Evolutionary conservation across 805 yeast species (phyloP).

Genomic region (Candida methanosorbosa): DNA sequence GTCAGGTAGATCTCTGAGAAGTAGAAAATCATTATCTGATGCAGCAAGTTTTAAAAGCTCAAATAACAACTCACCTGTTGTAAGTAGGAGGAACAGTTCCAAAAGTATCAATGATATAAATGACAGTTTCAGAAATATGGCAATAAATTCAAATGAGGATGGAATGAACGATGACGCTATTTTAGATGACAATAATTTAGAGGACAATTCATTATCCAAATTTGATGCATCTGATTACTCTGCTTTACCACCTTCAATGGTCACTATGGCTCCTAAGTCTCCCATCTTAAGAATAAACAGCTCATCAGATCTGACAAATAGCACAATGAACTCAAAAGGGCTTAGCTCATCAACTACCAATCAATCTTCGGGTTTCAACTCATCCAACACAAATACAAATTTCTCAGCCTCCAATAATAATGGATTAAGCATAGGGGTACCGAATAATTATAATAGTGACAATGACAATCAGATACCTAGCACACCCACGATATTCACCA

Average conservation of each 20-base stretch:
- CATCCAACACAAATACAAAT: too few species aligned
- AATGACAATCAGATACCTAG: too few species aligned
- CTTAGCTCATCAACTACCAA: neutral
- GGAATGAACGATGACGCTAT: conserved; percentile 1
- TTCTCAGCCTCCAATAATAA: too few species aligned
- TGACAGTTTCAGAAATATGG: conserved; percentile 8
- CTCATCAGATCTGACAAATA: conserved; percentile 8
- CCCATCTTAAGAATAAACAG: conserved; percentile 25
- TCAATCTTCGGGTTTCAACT: too few species aligned
- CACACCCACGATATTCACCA: too few species aligned
- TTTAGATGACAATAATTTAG: conserved; percentile 4
- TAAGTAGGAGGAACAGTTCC: conserved; percentile 18
- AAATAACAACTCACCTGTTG: conserved; percentile 12
- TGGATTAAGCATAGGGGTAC: too few species aligned
- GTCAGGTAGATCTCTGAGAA: conserved; percentile 21
- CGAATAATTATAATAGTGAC: too few species aligned
- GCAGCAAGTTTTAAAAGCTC: conserved; percentile 3
- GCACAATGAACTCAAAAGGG: neutral
- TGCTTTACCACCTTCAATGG: conserved; percentile 24
- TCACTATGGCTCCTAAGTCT: conserved; percentile 22
- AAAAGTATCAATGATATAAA: conserved; percentile 3
- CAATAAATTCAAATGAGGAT: conserved; percentile 5
- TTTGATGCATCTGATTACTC: neutral
- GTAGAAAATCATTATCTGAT: conserved; percentile 16
- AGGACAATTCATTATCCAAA: conserved; percentile 2